These are phyloP conservation scores for Eucalyptus sp. DNA, from an alignment of 345 rosid genomes.

Conservation along the genomic window DNA sequence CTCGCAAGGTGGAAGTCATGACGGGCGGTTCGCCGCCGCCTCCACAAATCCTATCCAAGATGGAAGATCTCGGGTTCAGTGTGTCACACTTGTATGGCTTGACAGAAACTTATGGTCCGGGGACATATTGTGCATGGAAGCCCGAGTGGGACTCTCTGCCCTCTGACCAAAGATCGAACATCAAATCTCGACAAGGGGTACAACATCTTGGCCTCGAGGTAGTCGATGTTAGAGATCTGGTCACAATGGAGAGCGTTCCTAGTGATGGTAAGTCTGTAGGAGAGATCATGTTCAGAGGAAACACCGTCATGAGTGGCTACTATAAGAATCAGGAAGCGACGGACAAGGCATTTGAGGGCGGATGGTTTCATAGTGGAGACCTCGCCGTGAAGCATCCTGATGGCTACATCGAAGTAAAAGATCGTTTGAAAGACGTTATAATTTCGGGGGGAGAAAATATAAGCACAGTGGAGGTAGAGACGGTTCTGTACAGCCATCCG, in stretches of 20 bases:
- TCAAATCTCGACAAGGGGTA: constrained; percentile 64
- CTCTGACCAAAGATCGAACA: constrained; percentile 16
- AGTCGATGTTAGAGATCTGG: constrained; percentile 45
- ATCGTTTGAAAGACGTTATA: constrained; percentile 59
- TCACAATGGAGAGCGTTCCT: constrained; percentile 46
- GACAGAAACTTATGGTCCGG: constrained; percentile 77
- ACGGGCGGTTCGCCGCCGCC: constrained; percentile 73
- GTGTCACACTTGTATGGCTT: constrained; percentile 66
- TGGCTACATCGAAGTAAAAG: constrained; percentile 71
- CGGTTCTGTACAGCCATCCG: constrained; percentile 44
- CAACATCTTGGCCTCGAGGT: constrained; percentile 62
- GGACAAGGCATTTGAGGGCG: constrained; percentile 49
- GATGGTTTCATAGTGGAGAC: constrained; percentile 78
- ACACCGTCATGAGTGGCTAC: constrained; percentile 81
- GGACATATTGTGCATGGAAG: constrained; percentile 48
- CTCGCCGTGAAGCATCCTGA: constrained; percentile 64
- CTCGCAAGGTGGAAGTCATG: constrained; percentile 37
- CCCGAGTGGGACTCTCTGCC: constrained; percentile 66
- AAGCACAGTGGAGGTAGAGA: constrained; percentile 55
- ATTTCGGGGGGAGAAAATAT: constrained; percentile 85
- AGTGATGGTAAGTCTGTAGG: constrained; percentile 60
- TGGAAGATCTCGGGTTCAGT: constrained; percentile 61
- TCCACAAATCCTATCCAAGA: constrained; percentile 35
- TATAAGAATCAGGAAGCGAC: constrained; percentile 50
- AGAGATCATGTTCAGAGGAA: constrained; percentile 69